Percentiles rank a stretch among this genome's conserved stretches.
Conservation (phyloP, 2,329 filamentous ascomycete species). For the Clonostachys sp. region DNA sequence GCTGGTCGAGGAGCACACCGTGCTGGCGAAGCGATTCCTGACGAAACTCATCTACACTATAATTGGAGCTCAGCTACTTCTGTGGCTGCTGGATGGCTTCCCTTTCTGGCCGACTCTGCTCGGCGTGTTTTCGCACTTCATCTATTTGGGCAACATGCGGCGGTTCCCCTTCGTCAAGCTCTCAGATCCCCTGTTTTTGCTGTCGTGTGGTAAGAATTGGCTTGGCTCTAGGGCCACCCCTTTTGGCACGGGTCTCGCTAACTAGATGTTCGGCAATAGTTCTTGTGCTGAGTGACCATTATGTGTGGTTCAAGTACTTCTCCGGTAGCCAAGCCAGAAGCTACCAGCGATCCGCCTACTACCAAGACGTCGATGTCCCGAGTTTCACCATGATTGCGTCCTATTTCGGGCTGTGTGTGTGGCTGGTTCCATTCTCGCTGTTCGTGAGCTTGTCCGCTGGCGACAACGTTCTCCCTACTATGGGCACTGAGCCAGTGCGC, state of each 20-base stretch:
- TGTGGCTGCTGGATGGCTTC: conserved; percentile 81
- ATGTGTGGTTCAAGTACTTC: conserved; percentile 94
- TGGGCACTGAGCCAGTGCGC: conserved; percentile 61
- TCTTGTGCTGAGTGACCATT: conserved; percentile 86
- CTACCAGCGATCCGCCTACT: conserved; percentile 55
- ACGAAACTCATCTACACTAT: conserved; percentile 80
- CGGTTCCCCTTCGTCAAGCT: conserved; percentile 75
- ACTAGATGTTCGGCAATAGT: conserved; percentile 34
- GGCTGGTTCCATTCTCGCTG: conserved; percentile 91
- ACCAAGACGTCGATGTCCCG: conserved; percentile 62
- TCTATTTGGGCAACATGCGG: conserved; percentile 85
- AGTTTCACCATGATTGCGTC: conserved; percentile 92
- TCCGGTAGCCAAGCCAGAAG: conserved; percentile 56
- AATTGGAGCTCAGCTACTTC: conserved; percentile 67
- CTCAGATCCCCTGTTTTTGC: conserved; percentile 78
- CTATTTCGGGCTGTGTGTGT: conserved; percentile 94
- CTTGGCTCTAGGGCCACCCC: conserved; percentile 7
- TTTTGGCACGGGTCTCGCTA: background rate
- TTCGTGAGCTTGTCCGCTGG: conserved; percentile 93
- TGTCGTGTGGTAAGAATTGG: conserved; percentile 67
- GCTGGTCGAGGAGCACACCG: conserved; percentile 95
- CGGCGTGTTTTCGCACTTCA: conserved; percentile 73
- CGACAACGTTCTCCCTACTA: conserved; percentile 91
- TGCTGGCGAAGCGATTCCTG: conserved; percentile 83
- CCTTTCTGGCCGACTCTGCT: conserved; percentile 70